Evolutionary conservation across 1,139 yeast genomes (phyloP), one percentile per base, ranked within the genome.

Genomic region (Pichia sp.): DNA sequence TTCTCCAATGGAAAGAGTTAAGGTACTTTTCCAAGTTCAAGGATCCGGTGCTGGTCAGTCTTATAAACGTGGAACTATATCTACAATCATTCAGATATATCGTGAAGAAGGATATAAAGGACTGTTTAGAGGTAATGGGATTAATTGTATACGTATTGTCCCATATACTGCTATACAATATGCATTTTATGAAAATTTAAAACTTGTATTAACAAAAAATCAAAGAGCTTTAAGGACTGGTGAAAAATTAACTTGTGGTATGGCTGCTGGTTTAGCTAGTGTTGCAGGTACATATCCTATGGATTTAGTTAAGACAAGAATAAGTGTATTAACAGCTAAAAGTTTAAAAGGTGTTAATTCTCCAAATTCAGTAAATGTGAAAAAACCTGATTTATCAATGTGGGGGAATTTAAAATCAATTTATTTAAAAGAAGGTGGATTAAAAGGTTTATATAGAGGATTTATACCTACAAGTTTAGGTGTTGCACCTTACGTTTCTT

Each of bases 121-220:
- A 0, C 69, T 85, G 53, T 85, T 87, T 62, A 68, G 97, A 38
- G 98, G 98, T 1, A 91, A 91, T 61, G 84, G 89, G 1, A 69
- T 87, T 47, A 91, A 91, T 61, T 89, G 97, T 66, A 63, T 91
- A 4, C 69, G 98, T 42, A 86, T 91, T 26, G 77, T 91, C 49
- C 98, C 98, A 0, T 91, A 91, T 60, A 80, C 93, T 49, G 97
- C 98, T 1, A 95, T 89, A 10, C 98, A 91, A 63, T 91, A 87
- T 63, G 77, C 88, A 19, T 86, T 85, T 4, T 91, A 84, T 63
- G 60, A 47, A 21, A 38, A 43, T 3, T 15, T 46, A 15, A 43
- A 42, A 27, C n/a, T 31, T 5, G 7, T 31, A 3, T 3, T 59
- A 48, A 15, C 61, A 57, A 11, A 64, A n/a, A 59, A 57, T 37